Evolutionary conservation across 805 yeast species (phyloP), one percentile per base, ranked within the genome.

Genomic region (Hanseniaspora singularis): DNA sequence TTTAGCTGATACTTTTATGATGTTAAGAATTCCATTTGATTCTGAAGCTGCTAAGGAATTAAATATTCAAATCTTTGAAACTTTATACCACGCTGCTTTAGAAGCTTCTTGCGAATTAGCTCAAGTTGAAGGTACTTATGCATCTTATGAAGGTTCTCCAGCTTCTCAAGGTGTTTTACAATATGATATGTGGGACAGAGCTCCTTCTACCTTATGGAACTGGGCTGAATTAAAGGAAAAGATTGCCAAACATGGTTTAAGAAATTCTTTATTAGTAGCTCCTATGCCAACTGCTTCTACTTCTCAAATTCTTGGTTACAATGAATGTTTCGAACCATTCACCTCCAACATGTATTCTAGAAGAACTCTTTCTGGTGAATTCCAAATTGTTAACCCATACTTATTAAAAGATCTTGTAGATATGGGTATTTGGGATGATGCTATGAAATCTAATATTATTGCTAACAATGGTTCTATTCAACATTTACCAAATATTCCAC

Each of bases 231-330:
- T 86, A 55, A 86, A 81, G 64, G 66, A 64, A 10, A 66, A 74
- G 33, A 70, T 89, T 51, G 65, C 65, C 43, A 62, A 65, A 51
- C 64, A 76, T 57, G 97, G 97, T 40, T 57, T 89, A 34, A 70
- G 96, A 58, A 89, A 89, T 68, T 89, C 96, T 4, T 66, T 89
- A 49, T 63, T 88, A 15, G 83, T 88, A 28, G 96, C 94, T 1
- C 92, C 96, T 45, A 89, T 89, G 97, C 97, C 97, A 37, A 89
- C 97, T 15, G 97, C 97, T 1, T 86, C 96, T 1, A 89, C 97
- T 1, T 89, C 97, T 3, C 96, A 87, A 67, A 88, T 89, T 43
- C 69, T 89, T 44, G 97, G 96, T 33, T 85, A 74, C 69, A 88
- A 79, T 56, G 97, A 89, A 67, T 88, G 96, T 65, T 89, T 89